Conservation (phyloP, 176 grass and related monocot genomes). For the Oryza glaberrima region DNA sequence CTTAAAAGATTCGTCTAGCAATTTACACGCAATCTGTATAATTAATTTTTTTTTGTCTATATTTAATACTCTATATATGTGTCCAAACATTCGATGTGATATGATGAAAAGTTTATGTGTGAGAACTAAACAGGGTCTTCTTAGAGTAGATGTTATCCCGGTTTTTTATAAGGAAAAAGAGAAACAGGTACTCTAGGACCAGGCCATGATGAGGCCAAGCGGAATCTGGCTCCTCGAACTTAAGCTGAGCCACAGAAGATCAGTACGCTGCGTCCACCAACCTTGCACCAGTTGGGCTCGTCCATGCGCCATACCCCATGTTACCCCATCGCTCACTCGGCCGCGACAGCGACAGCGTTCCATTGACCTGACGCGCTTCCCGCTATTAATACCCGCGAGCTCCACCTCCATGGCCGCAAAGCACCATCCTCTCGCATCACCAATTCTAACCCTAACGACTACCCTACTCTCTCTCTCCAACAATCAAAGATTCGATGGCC, state of each 20-base stretch:
- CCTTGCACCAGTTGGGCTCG: neutral
- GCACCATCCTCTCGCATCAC: slow-evolving; percentile 29
- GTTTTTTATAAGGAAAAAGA: too few relatives aligned
- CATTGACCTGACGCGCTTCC: slow-evolving; percentile 2
- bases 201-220: neutral
- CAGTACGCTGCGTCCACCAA: slow-evolving; percentile 18
- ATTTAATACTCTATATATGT: too few relatives aligned
- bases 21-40: too few relatives aligned
- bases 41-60: too few relatives aligned
- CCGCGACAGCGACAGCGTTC: neutral
- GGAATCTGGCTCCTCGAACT: neutral
- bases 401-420: slow-evolving; percentile 37
- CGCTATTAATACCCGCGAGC: slow-evolving; percentile 50
- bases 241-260: slow-evolving; percentile 6
- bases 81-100: too few relatives aligned
- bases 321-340: slow-evolving; percentile 19
- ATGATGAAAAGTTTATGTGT: too few relatives aligned
- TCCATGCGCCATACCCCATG: slow-evolving; percentile 44
- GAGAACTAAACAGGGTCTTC: too few relatives aligned
- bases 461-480: neutral
- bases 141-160: too few relatives aligned
- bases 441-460: neutral
- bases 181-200: neutral
- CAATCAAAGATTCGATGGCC: slow-evolving; percentile 51
- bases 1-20: too few relatives aligned